Percentiles rank a stretch among this genome's conserved stretches.
phyloP scores from a whole-genome alignment of 148 eudicot species.

The Cornus kousa region DNA sequence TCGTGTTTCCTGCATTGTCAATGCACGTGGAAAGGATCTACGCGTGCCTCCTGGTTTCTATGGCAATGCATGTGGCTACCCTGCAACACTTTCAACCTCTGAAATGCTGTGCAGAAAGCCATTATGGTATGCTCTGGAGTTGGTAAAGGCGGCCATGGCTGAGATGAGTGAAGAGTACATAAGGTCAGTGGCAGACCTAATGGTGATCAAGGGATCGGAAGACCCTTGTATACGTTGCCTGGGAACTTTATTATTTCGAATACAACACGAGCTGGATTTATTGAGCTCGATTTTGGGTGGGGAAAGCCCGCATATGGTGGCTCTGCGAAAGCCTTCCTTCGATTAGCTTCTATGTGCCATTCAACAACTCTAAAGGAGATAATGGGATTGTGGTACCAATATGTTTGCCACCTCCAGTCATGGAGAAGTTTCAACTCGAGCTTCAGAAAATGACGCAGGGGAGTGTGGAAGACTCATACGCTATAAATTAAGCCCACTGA shows the following conservation, averaged over 20 bases:
- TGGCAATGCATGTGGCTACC: slow-evolving; percentile 37
- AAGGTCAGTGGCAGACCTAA: neutral
- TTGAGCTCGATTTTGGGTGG: slow-evolving; percentile 46
- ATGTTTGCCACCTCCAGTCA: slow-evolving; percentile 14
- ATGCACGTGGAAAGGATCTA: slow-evolving; percentile 22
- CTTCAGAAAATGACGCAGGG: neutral
- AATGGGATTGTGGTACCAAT: no score
- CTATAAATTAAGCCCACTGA: neutral
- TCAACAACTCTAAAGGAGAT: no score
- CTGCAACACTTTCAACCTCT: slow-evolving; percentile 28
- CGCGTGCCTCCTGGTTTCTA: slow-evolving; percentile 43
- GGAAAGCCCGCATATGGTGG: slow-evolving; percentile 37
- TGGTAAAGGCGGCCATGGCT: slow-evolving; percentile 33
- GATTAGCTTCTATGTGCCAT: slow-evolving; percentile 13
- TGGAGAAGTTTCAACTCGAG: slow-evolving; percentile 21
- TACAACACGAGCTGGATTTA: slow-evolving; percentile 24
- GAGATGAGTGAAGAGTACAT: slow-evolving; percentile 39
- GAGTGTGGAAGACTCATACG: neutral
- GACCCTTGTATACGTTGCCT: slow-evolving; percentile 27
- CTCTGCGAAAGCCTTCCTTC: slow-evolving; percentile 9
- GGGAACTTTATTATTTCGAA: slow-evolving; percentile 33
- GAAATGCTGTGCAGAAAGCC: slow-evolving; percentile 8
- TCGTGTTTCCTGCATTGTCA: slow-evolving; percentile 24
- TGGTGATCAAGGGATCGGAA: slow-evolving; percentile 34
- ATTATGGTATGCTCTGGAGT: slow-evolving; percentile 36